phyloP scores from a whole-genome alignment of 2,329 filamentous ascomycete species.

The Hirsutella minnesotensis region DNA sequence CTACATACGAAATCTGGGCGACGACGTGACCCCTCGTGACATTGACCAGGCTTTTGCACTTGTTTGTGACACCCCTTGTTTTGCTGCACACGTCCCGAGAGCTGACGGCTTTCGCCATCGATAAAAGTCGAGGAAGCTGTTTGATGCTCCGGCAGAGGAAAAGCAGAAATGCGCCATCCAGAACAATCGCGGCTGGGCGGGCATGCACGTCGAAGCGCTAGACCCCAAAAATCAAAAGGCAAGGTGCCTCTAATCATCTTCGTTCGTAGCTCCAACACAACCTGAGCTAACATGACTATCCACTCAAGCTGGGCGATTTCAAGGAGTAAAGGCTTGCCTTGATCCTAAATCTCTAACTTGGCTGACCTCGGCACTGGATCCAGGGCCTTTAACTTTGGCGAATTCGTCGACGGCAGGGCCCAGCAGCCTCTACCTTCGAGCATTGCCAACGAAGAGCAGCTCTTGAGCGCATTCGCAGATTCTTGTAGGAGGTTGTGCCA shows the following conservation, averaged over 20 bases:
- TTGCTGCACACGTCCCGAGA: not conserved
- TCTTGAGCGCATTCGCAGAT: slow-evolving; percentile 54
- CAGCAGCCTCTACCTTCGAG: slow-evolving; percentile 65
- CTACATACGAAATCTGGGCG: slow-evolving; percentile 67
- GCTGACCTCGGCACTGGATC: not conserved
- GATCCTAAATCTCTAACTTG: not conserved
- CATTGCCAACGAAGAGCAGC: slow-evolving; percentile 45
- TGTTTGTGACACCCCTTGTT: slow-evolving; percentile 33
- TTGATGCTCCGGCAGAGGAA: slow-evolving; percentile 54
- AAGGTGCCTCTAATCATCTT: slow-evolving; percentile 13
- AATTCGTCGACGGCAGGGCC: slow-evolving; percentile 56
- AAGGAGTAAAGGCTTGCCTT: slow-evolving; percentile 56
- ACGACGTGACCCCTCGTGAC: slow-evolving; percentile 52
- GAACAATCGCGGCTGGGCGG: slow-evolving; percentile 80
- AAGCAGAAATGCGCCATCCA: slow-evolving; percentile 67
- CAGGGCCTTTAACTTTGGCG: slow-evolving; percentile 86
- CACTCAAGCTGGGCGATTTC: slow-evolving; percentile 59
- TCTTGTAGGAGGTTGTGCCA: slow-evolving; percentile 63
- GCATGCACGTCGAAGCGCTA: slow-evolving; percentile 77
- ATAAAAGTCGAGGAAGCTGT: slow-evolving; percentile 55
- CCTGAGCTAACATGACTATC: not conserved
- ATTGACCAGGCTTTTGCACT: slow-evolving; percentile 64
- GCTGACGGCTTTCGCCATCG: not conserved
- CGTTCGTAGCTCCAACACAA: not conserved
- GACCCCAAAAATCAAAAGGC: slow-evolving; percentile 75